Base-by-base conservation (phyloP, 805 yeast genomes). In the Saturnispora ahearnii region DNA sequence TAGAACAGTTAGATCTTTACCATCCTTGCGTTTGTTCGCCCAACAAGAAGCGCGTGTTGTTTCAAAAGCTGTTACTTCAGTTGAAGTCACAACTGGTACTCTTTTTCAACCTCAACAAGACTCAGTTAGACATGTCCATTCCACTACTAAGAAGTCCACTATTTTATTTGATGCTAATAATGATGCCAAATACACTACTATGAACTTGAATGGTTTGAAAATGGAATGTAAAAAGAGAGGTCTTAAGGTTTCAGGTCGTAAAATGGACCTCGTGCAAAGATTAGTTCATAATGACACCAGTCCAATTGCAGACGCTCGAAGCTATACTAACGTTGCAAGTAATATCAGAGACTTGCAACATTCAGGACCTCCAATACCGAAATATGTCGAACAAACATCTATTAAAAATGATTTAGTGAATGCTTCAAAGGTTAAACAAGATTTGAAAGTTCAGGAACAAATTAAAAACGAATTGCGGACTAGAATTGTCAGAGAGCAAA, bases 171-270 rank as follows among this genome's bases (percentile, higher is more conserved):
- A 62, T 43, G 45, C 54, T 9, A 41, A 50, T 31, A 54, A 52
- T n/a, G 49, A 53, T 18, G 48, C 60, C 32, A 66, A 55, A 53
- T 68, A 61, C 43, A 53, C 63, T 2, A 60, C 66, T 29, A 73
- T 80, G 77, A 77, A 78, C 41, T 65, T 81, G 37, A 74, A 76
- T 48, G 70, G 77, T 2, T 69, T 82, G 55, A 80, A 77, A 59
- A 62, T 61, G 47, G 87, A 82, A 60, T 80, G 87, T 60, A 75
- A 76, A 50, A 68, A 66, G 50, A 72, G 82, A 53, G 85, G 86
- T 0, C 62, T 82, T 52, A 78, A 75, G 57, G 74, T 81, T 0
- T 66, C 78, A n/a, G 89, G 89, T 12, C 71, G 72, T 45, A 82
- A 82, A 58, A 62, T 73, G 9, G 87, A 82, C 30, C 64, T 82